Evolutionary conservation across 2,329 filamentous ascomycete species (phyloP).

Genomic region (Hysterium pulicare): DNA sequence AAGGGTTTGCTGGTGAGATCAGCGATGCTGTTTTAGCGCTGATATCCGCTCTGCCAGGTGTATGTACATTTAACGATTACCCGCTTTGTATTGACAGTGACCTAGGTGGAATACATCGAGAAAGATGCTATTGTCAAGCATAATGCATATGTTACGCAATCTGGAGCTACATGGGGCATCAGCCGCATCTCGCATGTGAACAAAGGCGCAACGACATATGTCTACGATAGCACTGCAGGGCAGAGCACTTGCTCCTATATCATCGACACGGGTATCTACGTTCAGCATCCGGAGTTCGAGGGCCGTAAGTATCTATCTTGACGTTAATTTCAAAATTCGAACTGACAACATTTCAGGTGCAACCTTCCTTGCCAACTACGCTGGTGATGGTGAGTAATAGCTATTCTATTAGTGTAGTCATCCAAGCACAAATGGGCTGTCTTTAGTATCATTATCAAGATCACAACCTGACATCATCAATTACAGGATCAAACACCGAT

Average conservation of each 20-base stretch:
- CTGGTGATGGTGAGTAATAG: constrained; percentile 36
- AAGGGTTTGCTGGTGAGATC: constrained; percentile 38
- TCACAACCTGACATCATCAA: no score
- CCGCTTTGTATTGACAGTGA: not conserved
- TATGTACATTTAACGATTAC: constrained; percentile 13
- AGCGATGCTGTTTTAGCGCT: constrained; percentile 25
- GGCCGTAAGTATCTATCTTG: constrained; percentile 24
- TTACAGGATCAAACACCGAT: constrained; percentile 21
- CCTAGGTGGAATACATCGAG: constrained; percentile 38
- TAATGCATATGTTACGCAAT: constrained; percentile 37
- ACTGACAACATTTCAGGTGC: constrained; percentile 16
- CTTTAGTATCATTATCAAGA: no score
- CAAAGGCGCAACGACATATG: constrained; percentile 31
- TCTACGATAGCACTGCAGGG: constrained; percentile 40
- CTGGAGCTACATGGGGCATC: constrained; percentile 41
- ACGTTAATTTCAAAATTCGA: not conserved
- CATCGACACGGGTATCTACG: constrained; percentile 62
- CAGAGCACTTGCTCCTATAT: constrained; percentile 54
- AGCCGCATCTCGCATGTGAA: constrained; percentile 37
- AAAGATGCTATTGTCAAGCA: constrained; percentile 36
- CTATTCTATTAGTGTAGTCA: no score
- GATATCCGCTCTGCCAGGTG: constrained; percentile 28
- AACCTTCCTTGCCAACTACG: constrained; percentile 36
- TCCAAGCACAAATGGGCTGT: no score
- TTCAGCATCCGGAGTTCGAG: constrained; percentile 48